These are phyloP conservation scores for Rhizoclosmatium sp. DNA, from an alignment of 192 early-diverging fungal species.

Conservation along the genomic window DNA sequence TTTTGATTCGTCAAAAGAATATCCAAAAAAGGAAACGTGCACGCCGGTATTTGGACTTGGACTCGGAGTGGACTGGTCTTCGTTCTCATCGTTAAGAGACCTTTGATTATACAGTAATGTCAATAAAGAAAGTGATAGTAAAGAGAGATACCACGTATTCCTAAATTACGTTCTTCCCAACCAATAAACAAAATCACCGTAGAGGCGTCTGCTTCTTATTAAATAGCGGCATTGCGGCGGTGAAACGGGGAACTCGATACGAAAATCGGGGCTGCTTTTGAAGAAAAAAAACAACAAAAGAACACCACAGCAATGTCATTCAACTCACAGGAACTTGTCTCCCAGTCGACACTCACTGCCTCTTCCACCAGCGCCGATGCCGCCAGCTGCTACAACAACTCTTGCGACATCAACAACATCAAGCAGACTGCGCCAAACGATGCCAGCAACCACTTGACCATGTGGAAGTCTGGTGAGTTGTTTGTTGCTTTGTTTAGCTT, in stretches of 20 bases:
- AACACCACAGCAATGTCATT: background rate
- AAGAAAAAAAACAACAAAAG: background rate
- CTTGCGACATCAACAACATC: slow-evolving; percentile 19
- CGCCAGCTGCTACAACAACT: background rate
- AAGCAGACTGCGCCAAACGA: slow-evolving; percentile 15
- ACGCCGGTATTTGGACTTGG: background rate
- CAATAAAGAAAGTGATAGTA: too few species aligned
- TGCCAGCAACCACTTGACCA: slow-evolving; percentile 16
- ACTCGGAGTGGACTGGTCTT: background rate
- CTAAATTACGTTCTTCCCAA: too few species aligned
- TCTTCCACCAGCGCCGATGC: slow-evolving; percentile 4
- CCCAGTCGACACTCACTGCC: background rate
- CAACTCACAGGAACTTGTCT: slow-evolving; percentile 20
- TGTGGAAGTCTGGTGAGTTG: slow-evolving; percentile 21
- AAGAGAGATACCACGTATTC: too few species aligned
- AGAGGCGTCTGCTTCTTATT: background rate
- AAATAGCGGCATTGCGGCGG: background rate
- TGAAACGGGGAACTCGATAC: background rate
- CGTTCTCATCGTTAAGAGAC: too few species aligned
- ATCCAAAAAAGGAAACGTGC: background rate
- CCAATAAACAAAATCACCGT: background rate
- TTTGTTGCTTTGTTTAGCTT: background rate
- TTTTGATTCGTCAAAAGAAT: background rate
- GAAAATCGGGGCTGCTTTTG: background rate
- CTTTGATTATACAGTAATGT: too few species aligned